Evolutionary conservation across 2,329 filamentous ascomycete species (phyloP), one percentile per base, ranked within the genome.

Genomic region (Harringtonia lauricola): DNA sequence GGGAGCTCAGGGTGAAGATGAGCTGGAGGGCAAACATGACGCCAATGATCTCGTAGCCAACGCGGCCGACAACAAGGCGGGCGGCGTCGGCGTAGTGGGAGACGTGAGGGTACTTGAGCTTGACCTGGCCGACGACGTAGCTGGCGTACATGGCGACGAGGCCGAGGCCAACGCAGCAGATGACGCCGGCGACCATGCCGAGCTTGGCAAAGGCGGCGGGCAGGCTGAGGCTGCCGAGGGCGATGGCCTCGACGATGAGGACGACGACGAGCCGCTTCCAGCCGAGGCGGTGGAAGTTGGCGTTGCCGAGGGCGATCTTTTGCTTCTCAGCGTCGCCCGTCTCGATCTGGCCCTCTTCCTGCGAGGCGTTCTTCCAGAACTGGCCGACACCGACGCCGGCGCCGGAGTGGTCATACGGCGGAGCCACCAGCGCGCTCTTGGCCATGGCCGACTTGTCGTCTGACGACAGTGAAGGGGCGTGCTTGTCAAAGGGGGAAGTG

Each of bases 1-100:
- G 83, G n/a, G 79, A 82, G 29, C 74, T 79, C 60, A 82, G 79
- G 52, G 83, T 72, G 61, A 86, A 83, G 44, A 81, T 63, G 33
- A 86, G 65, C 59, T 84, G 76, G 17, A 85, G 59, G 10, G 72
- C 63, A 52, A 82, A 79, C 49, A 73, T 78, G 49, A 65, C 60
- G 21, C 78, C 79, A 36, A 83, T 64, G 28, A 86, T 50, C 56
- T 83, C 76, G 48, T 77, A 73, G 1, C 78, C 79, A 33, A 74
- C 63, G 17, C 61, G 64, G 9, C 83, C 83, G 46, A 68, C 66
- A 40, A 86, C 64, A 39, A 85, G 64, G 36, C 71, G 64, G 3
- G 79, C 81, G 14, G 78, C 81, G 53, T 86, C 82, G 19, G 79
- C 77, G 56, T 85, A 83, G 53, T 76, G 79, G 35, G 73, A 70